Conservation (phyloP, 176 grass and related monocot genomes). For the Triticum monococcum region DNA sequence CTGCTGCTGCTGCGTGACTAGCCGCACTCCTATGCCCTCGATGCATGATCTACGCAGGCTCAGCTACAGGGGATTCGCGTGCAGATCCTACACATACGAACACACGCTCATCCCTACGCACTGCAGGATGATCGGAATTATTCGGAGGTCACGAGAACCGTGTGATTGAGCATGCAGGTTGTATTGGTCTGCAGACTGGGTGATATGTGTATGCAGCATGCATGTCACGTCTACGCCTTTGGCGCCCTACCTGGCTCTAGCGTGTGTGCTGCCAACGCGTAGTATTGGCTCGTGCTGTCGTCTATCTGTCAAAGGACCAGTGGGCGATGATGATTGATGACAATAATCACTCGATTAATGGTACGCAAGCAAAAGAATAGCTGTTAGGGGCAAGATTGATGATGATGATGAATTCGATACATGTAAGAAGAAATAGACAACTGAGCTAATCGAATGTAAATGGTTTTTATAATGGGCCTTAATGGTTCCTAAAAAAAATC, state of each 20-base stretch:
- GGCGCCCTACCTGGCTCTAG: not conserved
- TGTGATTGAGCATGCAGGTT: not conserved
- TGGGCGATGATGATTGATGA: not conserved
- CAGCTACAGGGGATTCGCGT: not conserved
- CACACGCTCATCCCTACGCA: not conserved
- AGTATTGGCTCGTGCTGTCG: not conserved
- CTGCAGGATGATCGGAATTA: not conserved
- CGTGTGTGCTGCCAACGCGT: not conserved
- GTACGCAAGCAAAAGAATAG: not conserved
- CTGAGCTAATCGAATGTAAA: too few relatives aligned
- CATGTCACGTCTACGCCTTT: not conserved
- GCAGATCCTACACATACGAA: not conserved
- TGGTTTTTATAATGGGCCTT: too few relatives aligned
- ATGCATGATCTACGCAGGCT: not conserved
- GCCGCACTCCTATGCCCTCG: constrained; percentile 32
- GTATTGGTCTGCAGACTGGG: not conserved
- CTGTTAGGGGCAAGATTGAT: too few relatives aligned
- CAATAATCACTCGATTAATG: not conserved
- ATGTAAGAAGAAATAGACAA: too few relatives aligned
- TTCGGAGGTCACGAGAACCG: constrained; percentile 18
- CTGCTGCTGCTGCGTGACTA: not conserved
- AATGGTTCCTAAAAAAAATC: too few relatives aligned
- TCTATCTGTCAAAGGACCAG: not conserved
- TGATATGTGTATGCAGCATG: not conserved
- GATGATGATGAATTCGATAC: too few relatives aligned